phyloP scores from a whole-genome alignment of 352 stramenopile genomes.

The Phytophthora podocarpi region DNA sequence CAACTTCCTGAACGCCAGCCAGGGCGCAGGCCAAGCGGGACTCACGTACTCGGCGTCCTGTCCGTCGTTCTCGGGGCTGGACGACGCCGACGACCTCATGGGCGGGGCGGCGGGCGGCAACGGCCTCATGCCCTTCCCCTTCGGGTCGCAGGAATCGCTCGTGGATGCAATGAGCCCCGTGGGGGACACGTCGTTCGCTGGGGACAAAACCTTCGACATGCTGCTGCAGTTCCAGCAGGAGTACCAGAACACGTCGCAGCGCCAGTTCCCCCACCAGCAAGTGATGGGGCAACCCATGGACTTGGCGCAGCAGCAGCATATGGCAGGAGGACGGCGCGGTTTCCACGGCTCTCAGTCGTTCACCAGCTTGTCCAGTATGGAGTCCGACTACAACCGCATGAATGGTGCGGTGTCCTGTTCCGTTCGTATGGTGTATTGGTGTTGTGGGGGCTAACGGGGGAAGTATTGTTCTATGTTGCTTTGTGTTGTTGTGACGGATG shows the following conservation, averaged over 20 bases:
- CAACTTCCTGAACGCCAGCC: constrained; percentile 25
- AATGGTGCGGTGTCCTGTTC: constrained; percentile 23
- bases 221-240: constrained; percentile 72
- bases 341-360: constrained; percentile 77
- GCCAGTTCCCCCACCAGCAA: constrained; percentile 58
- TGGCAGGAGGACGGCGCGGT: constrained; percentile 34
- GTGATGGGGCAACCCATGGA: constrained; percentile 47
- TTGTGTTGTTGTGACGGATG: constrained; percentile 1
- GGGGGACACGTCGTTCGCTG: constrained; percentile 15
- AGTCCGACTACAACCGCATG: constrained; percentile 61
- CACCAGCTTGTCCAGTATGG: constrained; percentile 76
- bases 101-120: constrained; percentile 36
- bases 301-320: constrained; percentile 38
- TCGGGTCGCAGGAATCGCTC: constrained; percentile 34
- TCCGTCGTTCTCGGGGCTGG: constrained; percentile 72
- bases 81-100: constrained; percentile 61
- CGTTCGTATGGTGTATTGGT: not conserved
- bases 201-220: constrained; percentile 54
- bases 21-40: constrained; percentile 5
- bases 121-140: constrained; percentile 25
- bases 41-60: constrained; percentile 79
- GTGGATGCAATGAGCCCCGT: constrained; percentile 11
- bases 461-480: too few species aligned
- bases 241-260: constrained; percentile 43
- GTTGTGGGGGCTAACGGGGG: not conserved